Base-by-base conservation (phyloP, 768 basidiomycete species). In the Termitomyces sp. region DNA sequence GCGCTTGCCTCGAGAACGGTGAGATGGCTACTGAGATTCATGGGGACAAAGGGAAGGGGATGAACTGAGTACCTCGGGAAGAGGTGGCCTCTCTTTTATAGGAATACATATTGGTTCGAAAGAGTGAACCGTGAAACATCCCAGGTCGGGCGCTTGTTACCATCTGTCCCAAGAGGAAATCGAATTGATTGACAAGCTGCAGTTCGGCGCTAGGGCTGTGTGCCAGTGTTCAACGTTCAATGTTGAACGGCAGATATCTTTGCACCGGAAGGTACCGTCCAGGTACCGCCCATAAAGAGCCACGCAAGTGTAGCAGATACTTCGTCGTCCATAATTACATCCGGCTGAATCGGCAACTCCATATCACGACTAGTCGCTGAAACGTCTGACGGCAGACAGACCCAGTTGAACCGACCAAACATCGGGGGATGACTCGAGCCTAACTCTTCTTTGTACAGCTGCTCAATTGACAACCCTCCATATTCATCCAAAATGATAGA, bases 1-100 rank as follows among this genome's bases (percentile, higher is more conserved):
- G 83, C 74, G 56, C 76, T 77, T 48, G 73, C 66, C 53, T 80
- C 73, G 54, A 85, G 75, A 61, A 82, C 70, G 27, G 80, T 76
- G 33, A 85, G 78, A 65, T 85, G 83, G 49, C 81, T 79, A 27
- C 66, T 66, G 46, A 65, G 58, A 68, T 70, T 71, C 35, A 50
- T 53, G 33, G 50, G 50, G 57, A 50, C 53, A 33, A 52, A 54
- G 56, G 39, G 23, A 53, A 44, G 25, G 18, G 41, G 35, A 46
- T 46, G 38, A 46, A 46, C 16, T 52, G 25, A 38, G 48, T n/a
- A 38, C n/a, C 9, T 29, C 32, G 39, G 25, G 32, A 12, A 39
- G 32, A 22, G 38, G 16, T 42, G 35, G 35, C 23, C 20, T 40
- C 25, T 35, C 50, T 54, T 49, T 56, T 59, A 57, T 57, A 57